A percentile compares a stretch with the other conserved stretches of the same genome.
phyloP scores from a whole-genome alignment of 129 eudicot genomes.

The Ambrosia trifida region DNA sequence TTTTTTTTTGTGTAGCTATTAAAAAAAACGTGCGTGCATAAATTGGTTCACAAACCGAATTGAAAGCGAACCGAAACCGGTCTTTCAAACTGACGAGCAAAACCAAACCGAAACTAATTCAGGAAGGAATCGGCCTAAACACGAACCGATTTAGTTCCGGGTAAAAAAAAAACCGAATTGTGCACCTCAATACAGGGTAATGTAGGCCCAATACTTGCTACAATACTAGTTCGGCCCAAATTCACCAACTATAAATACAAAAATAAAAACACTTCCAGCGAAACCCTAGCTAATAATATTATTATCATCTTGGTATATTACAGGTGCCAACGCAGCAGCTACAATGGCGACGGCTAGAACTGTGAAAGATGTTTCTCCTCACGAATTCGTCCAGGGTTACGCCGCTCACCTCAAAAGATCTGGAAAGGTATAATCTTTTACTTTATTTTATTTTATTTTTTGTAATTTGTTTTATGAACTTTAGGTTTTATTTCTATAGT shows the following conservation, averaged over 20 bases:
- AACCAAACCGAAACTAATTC: too few relatives aligned
- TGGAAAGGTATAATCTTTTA: constrained; percentile 24
- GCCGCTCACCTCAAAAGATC: constrained; percentile 35
- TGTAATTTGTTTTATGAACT: neutral
- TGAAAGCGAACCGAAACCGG: too few relatives aligned
- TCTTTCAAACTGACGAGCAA: too few relatives aligned
- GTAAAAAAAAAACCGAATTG: too few relatives aligned
- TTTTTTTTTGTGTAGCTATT: too few relatives aligned
- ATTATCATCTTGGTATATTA: neutral
- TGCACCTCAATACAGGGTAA: neutral
- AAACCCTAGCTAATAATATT: constrained; percentile 6
- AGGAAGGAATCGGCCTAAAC: too few relatives aligned
- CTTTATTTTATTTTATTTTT: neutral
- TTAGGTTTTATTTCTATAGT: neutral
- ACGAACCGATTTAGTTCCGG: too few relatives aligned
- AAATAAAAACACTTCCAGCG: neutral
- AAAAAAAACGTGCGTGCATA: too few relatives aligned
- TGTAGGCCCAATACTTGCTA: neutral
- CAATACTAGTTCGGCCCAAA: neutral
- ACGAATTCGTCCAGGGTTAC: constrained; percentile 30
- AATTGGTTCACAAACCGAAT: too few relatives aligned
- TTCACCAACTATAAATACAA: neutral
- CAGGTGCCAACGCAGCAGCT: constrained; percentile 7
- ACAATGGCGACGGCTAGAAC: constrained; percentile 32
- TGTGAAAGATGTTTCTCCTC: constrained; percentile 34